Evolutionary conservation across 1,284 basidiomycete genomes (phyloP).

Genomic region (Trichosporon ovoides): DNA sequence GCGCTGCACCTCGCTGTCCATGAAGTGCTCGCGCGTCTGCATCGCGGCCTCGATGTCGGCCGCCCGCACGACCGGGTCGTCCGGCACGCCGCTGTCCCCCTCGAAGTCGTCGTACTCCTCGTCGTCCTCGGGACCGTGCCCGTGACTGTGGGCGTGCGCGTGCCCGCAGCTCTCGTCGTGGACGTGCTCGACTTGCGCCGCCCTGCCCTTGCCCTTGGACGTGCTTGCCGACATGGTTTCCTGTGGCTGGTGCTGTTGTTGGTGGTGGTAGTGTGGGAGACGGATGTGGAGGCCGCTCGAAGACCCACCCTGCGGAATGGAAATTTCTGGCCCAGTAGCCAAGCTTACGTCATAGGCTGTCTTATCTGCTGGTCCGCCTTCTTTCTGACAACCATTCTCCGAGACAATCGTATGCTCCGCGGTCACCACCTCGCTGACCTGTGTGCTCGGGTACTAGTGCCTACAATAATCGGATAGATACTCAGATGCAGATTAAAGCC

Average conservation of each 20-base stretch:
- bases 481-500: no score
- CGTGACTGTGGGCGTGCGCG: slow-evolving; percentile 1
- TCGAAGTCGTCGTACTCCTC: slow-evolving; percentile 5
- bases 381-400: no score
- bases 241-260: background rate
- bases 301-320: background rate
- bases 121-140: background rate
- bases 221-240: background rate
- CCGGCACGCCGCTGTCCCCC: background rate
- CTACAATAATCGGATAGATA: no score
- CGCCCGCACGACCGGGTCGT: slow-evolving; percentile 20
- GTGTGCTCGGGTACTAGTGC: no score
- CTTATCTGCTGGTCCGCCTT: background rate
- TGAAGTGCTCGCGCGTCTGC: slow-evolving; percentile 20
- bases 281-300: no score
- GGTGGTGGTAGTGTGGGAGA: background rate
- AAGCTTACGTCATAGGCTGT: background rate
- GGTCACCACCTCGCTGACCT: no score
- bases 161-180: slow-evolving; percentile 2
- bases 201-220: slow-evolving; percentile 12
- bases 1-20: slow-evolving; percentile 20
- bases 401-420: no score
- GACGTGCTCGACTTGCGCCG: slow-evolving; percentile 2
- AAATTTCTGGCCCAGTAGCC: background rate
- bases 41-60: slow-evolving; percentile 23